Base-by-base conservation (phyloP, 192 early-diverging fungal species). In the Entomortierella lignicola region DNA sequence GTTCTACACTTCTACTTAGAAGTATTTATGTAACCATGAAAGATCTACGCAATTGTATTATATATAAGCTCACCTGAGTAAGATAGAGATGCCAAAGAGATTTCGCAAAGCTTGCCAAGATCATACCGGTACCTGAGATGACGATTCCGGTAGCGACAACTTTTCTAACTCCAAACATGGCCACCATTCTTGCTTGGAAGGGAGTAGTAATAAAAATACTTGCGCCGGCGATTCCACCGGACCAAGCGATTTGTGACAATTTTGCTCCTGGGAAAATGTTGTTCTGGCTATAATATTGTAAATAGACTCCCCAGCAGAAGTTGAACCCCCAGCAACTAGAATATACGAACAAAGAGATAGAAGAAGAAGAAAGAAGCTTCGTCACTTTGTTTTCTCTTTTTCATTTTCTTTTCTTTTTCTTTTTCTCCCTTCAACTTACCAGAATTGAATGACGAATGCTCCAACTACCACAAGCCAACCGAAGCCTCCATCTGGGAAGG, bases 11-110 rank as follows among this genome's bases (percentile, higher is more conserved):
- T n/a, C n/a, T n/a, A n/a, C n/a, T n/a, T n/a, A n/a, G n/a, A n/a
- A n/a, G n/a, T n/a, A n/a, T n/a, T n/a, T n/a, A n/a, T n/a, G n/a
- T n/a, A n/a, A n/a, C n/a, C n/a, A n/a, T n/a, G n/a, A n/a, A n/a
- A n/a, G n/a, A n/a, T n/a, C n/a, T n/a, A n/a, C n/a, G n/a, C n/a
- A n/a, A n/a, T n/a, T n/a, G n/a, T n/a, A n/a, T n/a, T n/a, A n/a
- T n/a, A n/a, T n/a, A n/a, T n/a, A n/a, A n/a, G n/a, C 10, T 4
- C 34, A 77, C 85, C 58, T 92, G 87, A 0, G 91, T 74, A 18
- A 93, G 62, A 57, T 89, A 92, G 17, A 93, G 60, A 44, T 92
- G 90, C 92, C 92, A 93, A 7, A 90, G 66, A 37, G 85, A 63
- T 18, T 73, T 90, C 20, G 86, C 80, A 72, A 91, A 92, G 48